Conservation (phyloP, 257 asterid species). For the Nicotiana undulata region DNA sequence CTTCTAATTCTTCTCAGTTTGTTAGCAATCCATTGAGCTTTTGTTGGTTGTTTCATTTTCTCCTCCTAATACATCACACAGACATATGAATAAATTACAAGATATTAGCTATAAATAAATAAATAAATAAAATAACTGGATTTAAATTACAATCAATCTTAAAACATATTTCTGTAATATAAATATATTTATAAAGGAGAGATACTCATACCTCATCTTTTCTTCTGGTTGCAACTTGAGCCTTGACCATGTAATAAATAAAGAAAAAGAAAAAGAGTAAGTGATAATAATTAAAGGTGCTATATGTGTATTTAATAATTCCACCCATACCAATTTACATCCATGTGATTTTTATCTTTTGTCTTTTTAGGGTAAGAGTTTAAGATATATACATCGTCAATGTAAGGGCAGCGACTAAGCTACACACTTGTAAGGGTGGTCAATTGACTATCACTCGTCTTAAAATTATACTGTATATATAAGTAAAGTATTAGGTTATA, state of each 20-base stretch:
- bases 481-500: too few relatives aligned
- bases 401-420: too few relatives aligned
- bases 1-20: not conserved
- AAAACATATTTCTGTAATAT: not conserved
- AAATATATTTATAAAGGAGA: not conserved
- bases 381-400: too few relatives aligned
- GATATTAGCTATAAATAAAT: not conserved
- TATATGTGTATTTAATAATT: too few relatives aligned
- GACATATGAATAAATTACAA: not conserved
- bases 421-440: too few relatives aligned
- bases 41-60: not conserved
- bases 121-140: too few relatives aligned
- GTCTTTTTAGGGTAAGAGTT: accelerated
- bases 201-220: not conserved
- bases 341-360: not conserved
- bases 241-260: not conserved
- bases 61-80: not conserved
- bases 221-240: not conserved
- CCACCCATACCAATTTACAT: not conserved
- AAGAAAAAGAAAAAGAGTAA: not conserved
- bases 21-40: not conserved
- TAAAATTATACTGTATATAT: too few relatives aligned
- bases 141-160: not conserved
- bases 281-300: not conserved
- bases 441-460: too few relatives aligned